Base-by-base conservation (phyloP, 176 grass and related monocot species). In the Carex littledalei region DNA sequence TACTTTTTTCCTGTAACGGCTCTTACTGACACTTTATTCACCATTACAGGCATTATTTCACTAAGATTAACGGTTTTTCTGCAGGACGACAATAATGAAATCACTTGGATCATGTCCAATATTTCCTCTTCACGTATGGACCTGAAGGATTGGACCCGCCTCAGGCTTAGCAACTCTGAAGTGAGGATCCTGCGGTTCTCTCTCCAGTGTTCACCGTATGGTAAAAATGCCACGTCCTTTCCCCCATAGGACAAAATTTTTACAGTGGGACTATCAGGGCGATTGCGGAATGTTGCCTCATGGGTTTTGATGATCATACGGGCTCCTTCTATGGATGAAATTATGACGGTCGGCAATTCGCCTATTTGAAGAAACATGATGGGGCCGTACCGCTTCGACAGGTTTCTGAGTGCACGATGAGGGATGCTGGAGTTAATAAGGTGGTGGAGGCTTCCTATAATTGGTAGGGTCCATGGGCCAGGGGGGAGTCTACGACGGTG, bases 341-440 rank as follows among this genome's bases (percentile, higher is more conserved):
- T 13, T 2, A 90, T 86, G 1, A 90, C 62, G 24, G 80, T 56
- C 24, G 84, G 41, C 1, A 71, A 7, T 24, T 86, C 22, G 1
- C 91, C 91, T 43, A 90, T 9, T 11, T 79, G 71, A 8, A 93
- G 84, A 60, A 76, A 84, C 83, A 90, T 83, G 29, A 89, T 29
- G 0, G 64, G 78, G 21, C 89, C 89, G 15, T 88, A 35, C 54
- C 35, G 57, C 1, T 16, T 8, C 0, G 85, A 60, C 58, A 85
- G 37, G n/a, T 62, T 39, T 17, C 55, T 29, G 32, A 92, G 78
- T 2, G 84, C 84, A 20, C 17, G 80, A 3, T 89, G 83, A 0
- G 63, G 86, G 18, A 14, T 50, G 15, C 67, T 45, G 41, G 11
- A 31, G 3, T 63, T n/a, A 9, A 84, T 43, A 17, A 89, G 10